Evolutionary conservation across 2,329 filamentous ascomycete species (phyloP), one percentile per base, ranked within the genome.

Genomic region (Ascochyta viciae-villosae): DNA sequence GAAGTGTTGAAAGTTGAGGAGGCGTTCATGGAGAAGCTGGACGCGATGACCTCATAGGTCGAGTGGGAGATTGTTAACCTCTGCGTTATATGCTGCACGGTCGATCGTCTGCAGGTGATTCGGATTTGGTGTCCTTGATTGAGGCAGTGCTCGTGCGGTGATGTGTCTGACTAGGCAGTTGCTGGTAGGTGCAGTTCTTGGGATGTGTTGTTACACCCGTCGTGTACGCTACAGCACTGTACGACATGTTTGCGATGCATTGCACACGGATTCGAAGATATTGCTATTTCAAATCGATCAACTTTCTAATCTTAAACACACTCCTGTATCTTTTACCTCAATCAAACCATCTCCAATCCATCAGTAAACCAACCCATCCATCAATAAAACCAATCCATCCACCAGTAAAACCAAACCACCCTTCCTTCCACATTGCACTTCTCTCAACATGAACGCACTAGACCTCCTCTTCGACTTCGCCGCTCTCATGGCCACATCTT

Each of bases 1-100:
- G 55, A 70, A 16, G 52, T 74, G 27, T 38, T 19, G 0, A 42
- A 31, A 35, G 61, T 74, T 0, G 66, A 73, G 43, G 53, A 58
- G 7, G 58, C 58, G 9, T 65, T 73, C 13, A 48, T 44, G 39
- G 37, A 64, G 24, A 68, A 65, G 24, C 26, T 72, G 24, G 26
- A 58, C 31, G 45, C 39, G 3, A 39, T 48, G 3, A 15, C 27
- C 24, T 13, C 34, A 22, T 44, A 47, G 42, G 29, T 10, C n/a
- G 13, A 3, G 4, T 15, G 9, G 8, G 7, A 35, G 2, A n/a
- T 19, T 9, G 13, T 26, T 8, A 33, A 2, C 7, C n/a, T 16
- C 1, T 46, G 40, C 29, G 26, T 3, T 26, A n/a, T 37, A 44
- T 13, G 23, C 13, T 23, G 29, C 24, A 33, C 41, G 35, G 8